Conservation (phyloP, 2,329 filamentous ascomycete genomes). For the Sclerotinia glacialis region DNA sequence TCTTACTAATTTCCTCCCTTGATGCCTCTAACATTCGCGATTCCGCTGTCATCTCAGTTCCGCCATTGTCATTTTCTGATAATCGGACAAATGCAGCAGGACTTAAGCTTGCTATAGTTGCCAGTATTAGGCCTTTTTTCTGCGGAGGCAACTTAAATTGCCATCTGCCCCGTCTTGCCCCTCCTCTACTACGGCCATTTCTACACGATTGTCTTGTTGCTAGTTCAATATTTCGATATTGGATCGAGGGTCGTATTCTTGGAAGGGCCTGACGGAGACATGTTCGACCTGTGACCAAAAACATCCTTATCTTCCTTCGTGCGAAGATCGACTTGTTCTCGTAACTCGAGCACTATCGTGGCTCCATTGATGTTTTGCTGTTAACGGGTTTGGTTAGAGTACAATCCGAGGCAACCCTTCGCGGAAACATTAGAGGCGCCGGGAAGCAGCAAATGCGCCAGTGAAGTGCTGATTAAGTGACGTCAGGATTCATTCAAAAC, state of each 20-base stretch:
- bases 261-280: conserved; percentile 43
- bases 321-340: conserved; percentile 2
- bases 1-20: conserved; percentile 70
- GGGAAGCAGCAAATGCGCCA: background rate
- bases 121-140: conserved; percentile 29
- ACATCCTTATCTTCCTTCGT: conserved; percentile 45
- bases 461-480: conserved; percentile 14
- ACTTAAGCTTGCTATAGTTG: conserved; percentile 43
- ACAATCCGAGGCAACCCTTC: background rate
- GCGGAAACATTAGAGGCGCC: background rate
- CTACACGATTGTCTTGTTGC: conserved; percentile 25
- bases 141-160: conserved; percentile 24
- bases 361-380: conserved; percentile 31
- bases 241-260: conserved; percentile 37
- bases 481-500: conserved; percentile 12
- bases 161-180: conserved; percentile 3
- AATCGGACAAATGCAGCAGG: conserved; percentile 58
- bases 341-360: conserved; percentile 26
- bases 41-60: conserved; percentile 68
- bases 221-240: conserved; percentile 27
- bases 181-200: conserved; percentile 13
- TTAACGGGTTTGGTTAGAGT: background rate
- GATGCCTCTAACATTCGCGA: conserved; percentile 84
- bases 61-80: conserved; percentile 53
- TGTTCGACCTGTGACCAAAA: conserved; percentile 45